These are phyloP conservation scores for Aurantiochytrium sp. DNA, from an alignment of 108 stramenopile genomes.

Conservation along the genomic window DNA sequence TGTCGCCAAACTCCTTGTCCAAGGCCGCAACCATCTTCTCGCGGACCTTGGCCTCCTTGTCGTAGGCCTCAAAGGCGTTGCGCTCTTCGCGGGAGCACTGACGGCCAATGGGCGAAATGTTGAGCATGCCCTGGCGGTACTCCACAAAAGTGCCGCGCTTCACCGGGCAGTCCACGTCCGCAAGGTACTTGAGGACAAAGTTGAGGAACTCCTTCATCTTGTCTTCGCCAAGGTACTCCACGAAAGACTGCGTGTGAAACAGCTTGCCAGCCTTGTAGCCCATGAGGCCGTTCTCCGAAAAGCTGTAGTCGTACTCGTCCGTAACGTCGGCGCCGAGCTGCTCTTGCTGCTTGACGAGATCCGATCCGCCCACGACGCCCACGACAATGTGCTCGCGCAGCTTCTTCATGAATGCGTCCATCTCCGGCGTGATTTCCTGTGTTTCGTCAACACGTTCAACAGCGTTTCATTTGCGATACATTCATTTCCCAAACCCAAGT, in stretches of 20 bases:
- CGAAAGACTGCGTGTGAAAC: slow-evolving; percentile 27
- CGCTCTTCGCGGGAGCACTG: slow-evolving; percentile 96
- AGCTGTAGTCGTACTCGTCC: slow-evolving; percentile 86
- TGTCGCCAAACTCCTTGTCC: slow-evolving; percentile 41
- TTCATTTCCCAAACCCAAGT: no score
- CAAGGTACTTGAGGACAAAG: slow-evolving; percentile 66
- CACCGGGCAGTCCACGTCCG: slow-evolving; percentile 21
- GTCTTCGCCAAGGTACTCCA: slow-evolving; percentile 79
- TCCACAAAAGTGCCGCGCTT: slow-evolving; percentile 97
- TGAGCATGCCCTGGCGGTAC: slow-evolving; percentile 97
- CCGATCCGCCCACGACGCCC: slow-evolving; percentile 97
- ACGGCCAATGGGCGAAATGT: slow-evolving; percentile 95
- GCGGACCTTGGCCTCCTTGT: slow-evolving; percentile 44
- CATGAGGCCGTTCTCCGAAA: slow-evolving; percentile 96
- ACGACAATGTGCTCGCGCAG: slow-evolving; percentile 82
- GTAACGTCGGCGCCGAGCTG: slow-evolving; percentile 84
- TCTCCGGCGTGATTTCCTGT: slow-evolving; percentile 62
- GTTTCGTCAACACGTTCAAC: not conserved
- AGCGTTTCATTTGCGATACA: no score
- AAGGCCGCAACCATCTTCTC: slow-evolving; percentile 42
- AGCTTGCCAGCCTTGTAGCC: slow-evolving; percentile 76
- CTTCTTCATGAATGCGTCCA: slow-evolving; percentile 73
- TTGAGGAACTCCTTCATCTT: slow-evolving; percentile 92
- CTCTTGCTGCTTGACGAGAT: slow-evolving; percentile 95
- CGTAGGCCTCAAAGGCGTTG: slow-evolving; percentile 92